Conservation (phyloP, 1,139 yeast genomes). For the Geotrichum klebahnii region DNA sequence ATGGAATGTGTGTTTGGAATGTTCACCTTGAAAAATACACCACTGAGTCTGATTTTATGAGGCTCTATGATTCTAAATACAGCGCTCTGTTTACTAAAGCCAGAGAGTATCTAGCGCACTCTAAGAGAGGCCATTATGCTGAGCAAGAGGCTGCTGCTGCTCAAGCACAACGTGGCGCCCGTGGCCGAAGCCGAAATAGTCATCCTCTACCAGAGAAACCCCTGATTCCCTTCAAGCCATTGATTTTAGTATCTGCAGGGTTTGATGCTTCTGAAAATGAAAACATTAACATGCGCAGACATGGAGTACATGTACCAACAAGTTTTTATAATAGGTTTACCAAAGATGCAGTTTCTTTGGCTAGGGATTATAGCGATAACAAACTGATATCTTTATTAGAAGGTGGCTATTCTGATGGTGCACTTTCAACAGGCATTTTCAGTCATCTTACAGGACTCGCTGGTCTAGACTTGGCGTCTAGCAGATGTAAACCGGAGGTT, state of each 20-base stretch:
- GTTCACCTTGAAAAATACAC: constrained; percentile 70
- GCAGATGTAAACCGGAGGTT: constrained; percentile 46
- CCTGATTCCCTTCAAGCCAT: constrained; percentile 53
- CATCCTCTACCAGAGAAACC: not conserved
- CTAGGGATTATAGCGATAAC: constrained; percentile 58
- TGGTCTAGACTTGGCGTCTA: not conserved
- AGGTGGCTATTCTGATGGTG: constrained; percentile 87
- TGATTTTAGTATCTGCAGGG: constrained; percentile 76
- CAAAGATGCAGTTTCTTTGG: constrained; percentile 63
- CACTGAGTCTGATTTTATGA: constrained; percentile 59
- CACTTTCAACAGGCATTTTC: constrained; percentile 73
- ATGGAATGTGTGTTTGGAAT: constrained; percentile 79
- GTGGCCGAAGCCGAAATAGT: constrained; percentile 28
- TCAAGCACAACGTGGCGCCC: constrained; percentile 27
- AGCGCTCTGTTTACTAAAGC: constrained; percentile 64
- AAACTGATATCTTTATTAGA: constrained; percentile 68
- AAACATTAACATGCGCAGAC: constrained; percentile 79
- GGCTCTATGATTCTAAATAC: constrained; percentile 59
- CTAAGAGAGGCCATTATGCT: constrained; percentile 29
- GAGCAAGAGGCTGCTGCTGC: constrained; percentile 24
- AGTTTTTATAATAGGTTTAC: constrained; percentile 73
- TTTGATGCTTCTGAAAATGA: constrained; percentile 87
- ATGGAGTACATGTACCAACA: constrained; percentile 78
- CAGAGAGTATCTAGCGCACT: constrained; percentile 51
- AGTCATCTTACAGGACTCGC: constrained; percentile 64